Base-by-base conservation (phyloP, 805 yeast genomes). In the Saccharomycopsis sp. region DNA sequence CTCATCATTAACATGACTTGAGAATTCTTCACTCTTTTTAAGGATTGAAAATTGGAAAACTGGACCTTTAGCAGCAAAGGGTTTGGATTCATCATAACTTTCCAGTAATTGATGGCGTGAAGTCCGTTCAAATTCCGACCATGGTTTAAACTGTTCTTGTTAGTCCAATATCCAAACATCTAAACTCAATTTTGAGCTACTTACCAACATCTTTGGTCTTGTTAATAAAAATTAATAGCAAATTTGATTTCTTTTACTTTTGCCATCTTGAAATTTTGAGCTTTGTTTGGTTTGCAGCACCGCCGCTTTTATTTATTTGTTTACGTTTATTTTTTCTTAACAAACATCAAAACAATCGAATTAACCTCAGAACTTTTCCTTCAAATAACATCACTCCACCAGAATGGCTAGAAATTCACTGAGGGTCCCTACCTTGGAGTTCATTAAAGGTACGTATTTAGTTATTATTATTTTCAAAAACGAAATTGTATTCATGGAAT, bases 101-200 rank as follows among this genome's bases (percentile, higher is more conserved):
- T 42, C 46, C 17, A 19, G 21, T 14, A 45, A 30, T 5, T 15
- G 15, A 37, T 45, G 49, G 14, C 49, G 44, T 28, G 49, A 47
- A 10, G 47, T 26, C n/a, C 40, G 21, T 15, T 45, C 49, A 26
- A 45, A 45, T 28, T 45, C 49, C 3, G 46, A 36, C 47, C 46
- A 45, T 12, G 49, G 49, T 45, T 45, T 45, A 21, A 45, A 45
- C 49, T 45, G n/a, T n/a, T n/a, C n/a, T n/a, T n/a, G n/a, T n/a
- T n/a, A n/a, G n/a, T n/a, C n/a, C n/a, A n/a, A n/a, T n/a, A n/a
- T n/a, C n/a, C n/a, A n/a, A n/a, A n/a, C n/a, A n/a, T n/a, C n/a
- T n/a, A n/a, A n/a, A n/a, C n/a, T n/a, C n/a, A n/a, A n/a, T n/a
- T n/a, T n/a, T n/a, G n/a, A n/a, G n/a, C n/a, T n/a, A n/a, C n/a